Base-by-base conservation (phyloP, 371 early-diverging fungal genomes). In the Mortierella sp. region DNA sequence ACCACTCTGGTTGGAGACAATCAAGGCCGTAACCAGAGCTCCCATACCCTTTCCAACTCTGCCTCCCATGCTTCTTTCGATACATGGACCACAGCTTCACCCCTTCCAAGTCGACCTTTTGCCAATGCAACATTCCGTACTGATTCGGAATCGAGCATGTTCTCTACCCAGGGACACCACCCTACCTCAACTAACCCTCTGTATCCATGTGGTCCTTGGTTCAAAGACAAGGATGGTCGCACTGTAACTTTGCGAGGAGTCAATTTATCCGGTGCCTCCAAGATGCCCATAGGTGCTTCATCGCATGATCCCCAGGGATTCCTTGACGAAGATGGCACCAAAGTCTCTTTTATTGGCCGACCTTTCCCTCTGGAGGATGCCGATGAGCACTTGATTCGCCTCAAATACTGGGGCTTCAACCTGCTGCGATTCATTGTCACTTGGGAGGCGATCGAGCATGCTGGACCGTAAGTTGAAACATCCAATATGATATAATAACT, bases 371-470 rank as follows among this genome's bases (percentile, higher is more conserved):
- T 96, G 0, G 86, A 89, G n/a, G 94, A 95, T 62, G 95, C 94
- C 10, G 93, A 95, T 73, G 90, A 91, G 58, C 96, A 97, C 74
- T 87, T 95, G 56, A 70, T 78, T 22, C 83, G 96, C 37, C 83
- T 97, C 40, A 84, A 86, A 26, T 68, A 86, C 37, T 93, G 93
- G 93, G 97, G 97, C 0, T 91, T 97, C 64, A 94, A 90, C 61
- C 87, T 96, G 63, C 68, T 95, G 22, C 85, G 97, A 5, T 87
- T 94, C 49, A 73, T 92, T 49, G 88, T 94, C 22, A 88, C 95
- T 28, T 96, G 97, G 97, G 97, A 96, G 83, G 89, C 95, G 8
- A 76, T 96, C 32, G 96, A 93, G 66, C 94, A 93, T 83, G 82
- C 85, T 56, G 94, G 93, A 67, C 94, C 94, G 90, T 92, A 84